Evolutionary conservation across 1,284 basidiomycete genomes (phyloP).

Genomic region (Ustilago xerochloae): DNA sequence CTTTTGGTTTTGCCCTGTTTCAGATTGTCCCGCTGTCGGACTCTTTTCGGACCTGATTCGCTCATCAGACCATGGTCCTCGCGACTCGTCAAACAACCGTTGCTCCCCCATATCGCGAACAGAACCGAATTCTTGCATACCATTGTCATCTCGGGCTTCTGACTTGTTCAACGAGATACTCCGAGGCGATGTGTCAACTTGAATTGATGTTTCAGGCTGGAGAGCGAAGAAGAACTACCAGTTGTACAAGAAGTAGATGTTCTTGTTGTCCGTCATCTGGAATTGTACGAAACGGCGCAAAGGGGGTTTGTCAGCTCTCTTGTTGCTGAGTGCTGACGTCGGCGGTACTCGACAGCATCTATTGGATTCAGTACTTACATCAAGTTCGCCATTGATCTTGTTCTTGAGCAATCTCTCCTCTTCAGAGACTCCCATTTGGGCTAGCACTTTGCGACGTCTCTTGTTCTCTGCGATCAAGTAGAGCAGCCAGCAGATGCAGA

Average conservation of each 20-base stretch:
- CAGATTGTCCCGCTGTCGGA: neutral
- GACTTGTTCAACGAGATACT: no score
- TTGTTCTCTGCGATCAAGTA: constrained; percentile 26
- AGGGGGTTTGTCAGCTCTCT: no score
- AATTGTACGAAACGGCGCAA: neutral
- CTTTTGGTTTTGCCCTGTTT: neutral
- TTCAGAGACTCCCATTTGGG: constrained; percentile 25
- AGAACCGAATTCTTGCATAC: no score
- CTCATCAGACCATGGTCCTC: no score
- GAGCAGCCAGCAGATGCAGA: constrained; percentile 18
- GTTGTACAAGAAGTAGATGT: constrained; percentile 34
- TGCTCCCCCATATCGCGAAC: no score
- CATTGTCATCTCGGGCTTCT: no score
- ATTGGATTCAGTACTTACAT: constrained; percentile 13
- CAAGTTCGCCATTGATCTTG: constrained; percentile 42
- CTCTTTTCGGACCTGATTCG: neutral
- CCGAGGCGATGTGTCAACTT: no score
- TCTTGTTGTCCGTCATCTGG: constrained; percentile 42
- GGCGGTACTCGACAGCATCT: neutral
- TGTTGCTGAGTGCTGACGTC: no score
- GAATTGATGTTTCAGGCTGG: neutral
- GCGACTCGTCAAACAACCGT: no score
- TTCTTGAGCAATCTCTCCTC: constrained; percentile 32
- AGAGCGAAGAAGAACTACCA: constrained; percentile 8
- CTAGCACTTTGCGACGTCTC: constrained; percentile 20